Evolutionary conservation across 148 eudicot species (phyloP).

Genomic region (Rhododendron molle): DNA sequence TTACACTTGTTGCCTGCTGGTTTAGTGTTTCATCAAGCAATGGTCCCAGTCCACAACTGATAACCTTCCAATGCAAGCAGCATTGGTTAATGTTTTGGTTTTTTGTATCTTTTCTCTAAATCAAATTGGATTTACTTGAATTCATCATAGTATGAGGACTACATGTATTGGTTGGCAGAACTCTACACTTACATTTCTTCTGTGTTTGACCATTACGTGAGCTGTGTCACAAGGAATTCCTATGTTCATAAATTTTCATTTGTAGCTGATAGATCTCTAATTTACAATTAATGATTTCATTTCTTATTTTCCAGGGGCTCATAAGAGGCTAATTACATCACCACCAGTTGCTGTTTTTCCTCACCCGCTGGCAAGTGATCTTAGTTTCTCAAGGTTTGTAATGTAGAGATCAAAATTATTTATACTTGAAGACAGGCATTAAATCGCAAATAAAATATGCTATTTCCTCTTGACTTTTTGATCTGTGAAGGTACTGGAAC

Average conservation of each 20-base stretch:
- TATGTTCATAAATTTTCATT: background rate
- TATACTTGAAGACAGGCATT: background rate
- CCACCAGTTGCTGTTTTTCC: constrained; percentile 99
- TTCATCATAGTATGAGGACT: background rate
- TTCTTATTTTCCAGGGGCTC: constrained; percentile 56
- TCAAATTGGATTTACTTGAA: background rate
- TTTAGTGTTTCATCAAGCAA: background rate
- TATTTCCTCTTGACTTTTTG: background rate
- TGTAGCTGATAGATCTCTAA: background rate
- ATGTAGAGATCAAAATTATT: background rate
- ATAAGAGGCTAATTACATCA: constrained; percentile 81
- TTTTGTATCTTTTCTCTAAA: background rate
- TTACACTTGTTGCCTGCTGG: background rate
- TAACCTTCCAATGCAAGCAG: background rate
- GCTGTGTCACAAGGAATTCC: background rate
- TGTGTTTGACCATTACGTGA: background rate
- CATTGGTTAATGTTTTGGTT: background rate
- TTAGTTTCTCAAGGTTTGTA: constrained; percentile 78
- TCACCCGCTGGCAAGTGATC: constrained; percentile 95
- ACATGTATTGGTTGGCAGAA: background rate
- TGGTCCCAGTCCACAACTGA: background rate
- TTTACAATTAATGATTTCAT: constrained; percentile 10
- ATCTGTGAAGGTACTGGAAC: constrained; percentile 81
- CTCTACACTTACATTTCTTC: background rate
- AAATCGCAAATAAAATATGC: background rate